Conservation (phyloP, 2,329 filamentous ascomycete genomes). For the Byssothecium circinans region DNA sequence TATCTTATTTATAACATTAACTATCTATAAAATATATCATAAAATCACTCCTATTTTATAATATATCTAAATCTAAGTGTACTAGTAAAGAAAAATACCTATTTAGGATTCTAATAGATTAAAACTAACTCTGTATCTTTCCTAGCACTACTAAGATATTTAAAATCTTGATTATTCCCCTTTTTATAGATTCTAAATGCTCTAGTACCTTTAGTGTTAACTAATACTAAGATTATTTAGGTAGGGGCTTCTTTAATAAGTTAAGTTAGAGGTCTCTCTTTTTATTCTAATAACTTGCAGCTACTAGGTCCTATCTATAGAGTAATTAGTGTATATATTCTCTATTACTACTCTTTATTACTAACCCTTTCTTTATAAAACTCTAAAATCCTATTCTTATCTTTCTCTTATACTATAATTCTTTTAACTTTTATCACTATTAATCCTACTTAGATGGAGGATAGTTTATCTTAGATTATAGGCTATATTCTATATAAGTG, state of each 20-base stretch:
- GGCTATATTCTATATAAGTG: neutral
- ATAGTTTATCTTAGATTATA: neutral
- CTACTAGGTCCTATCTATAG: neutral
- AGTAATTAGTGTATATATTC: neutral
- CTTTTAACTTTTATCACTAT: constrained; percentile 2
- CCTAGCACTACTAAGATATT: neutral
- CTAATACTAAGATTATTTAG: neutral
- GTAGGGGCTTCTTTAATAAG: neutral
- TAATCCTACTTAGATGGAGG: neutral
- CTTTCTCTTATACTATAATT: neutral
- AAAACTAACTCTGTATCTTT: neutral
- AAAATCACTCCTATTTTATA: constrained; percentile 1
- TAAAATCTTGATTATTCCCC: neutral
- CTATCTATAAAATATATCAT: neutral
- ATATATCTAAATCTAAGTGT: constrained; percentile 1
- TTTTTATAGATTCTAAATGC: constrained; percentile 2
- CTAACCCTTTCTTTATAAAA: constrained; percentile 2
- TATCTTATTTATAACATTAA: too few relatives aligned
- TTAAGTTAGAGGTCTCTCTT: constrained; percentile 2
- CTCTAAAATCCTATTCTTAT: constrained; percentile 1
- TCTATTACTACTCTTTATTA: neutral
- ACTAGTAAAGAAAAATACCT: neutral
- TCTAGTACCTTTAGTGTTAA: constrained; percentile 3
- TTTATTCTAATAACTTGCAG: neutral
- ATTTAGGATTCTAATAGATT: neutral